Base-by-base conservation (phyloP, 495 filamentous ascomycete genomes). In the Penicillium steckii region DNA sequence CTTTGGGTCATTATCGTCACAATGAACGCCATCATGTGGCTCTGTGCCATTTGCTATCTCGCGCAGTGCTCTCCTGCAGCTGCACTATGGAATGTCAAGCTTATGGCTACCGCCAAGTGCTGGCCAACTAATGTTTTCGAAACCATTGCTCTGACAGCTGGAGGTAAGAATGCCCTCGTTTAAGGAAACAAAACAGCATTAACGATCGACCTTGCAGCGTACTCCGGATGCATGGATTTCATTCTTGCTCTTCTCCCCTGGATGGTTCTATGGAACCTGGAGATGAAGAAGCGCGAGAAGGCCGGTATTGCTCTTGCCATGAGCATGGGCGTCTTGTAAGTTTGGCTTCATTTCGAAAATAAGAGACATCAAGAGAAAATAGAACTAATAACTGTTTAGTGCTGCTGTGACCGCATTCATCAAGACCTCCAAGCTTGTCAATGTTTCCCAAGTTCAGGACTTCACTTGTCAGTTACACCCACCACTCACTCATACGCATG, bases 271-370 rank as follows among this genome's bases (percentile, higher is more conserved):
- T 63, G 60, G 60, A 53, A 59, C 2, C 52, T 63, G 2, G 48
- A 63, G 45, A 63, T 63, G 60, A 53, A 50, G 44, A 53, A 48
- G 30, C 54, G 57, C 6, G 60, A 59, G 41, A 60, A 63, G 42
- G 21, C 49, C 7, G 60, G 53, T 25, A 59, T 63, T 18, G 60
- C 60, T 1, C 8, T 60, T 9, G 60, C 60, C 12, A 63, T 63
- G 60, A 63, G 60, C 15, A 44, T 63, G 53, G 60, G 60, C 35
- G 21, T 59, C 25, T 56, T 60, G 60, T 59, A 59, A 42, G 60
- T 46, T 18, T 9, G 30, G 3, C 15, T 30, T 9, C 4, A 24
- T 19, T 5, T n/a, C n/a, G n/a, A n/a, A 29, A 29, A 29, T 29
- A 30, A 21, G 17, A 1, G 8, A 1, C 4, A 22, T 23, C 12